Evolutionary conservation across 352 stramenopile genomes (phyloP).

Genomic region (Pythium dissimile): DNA sequence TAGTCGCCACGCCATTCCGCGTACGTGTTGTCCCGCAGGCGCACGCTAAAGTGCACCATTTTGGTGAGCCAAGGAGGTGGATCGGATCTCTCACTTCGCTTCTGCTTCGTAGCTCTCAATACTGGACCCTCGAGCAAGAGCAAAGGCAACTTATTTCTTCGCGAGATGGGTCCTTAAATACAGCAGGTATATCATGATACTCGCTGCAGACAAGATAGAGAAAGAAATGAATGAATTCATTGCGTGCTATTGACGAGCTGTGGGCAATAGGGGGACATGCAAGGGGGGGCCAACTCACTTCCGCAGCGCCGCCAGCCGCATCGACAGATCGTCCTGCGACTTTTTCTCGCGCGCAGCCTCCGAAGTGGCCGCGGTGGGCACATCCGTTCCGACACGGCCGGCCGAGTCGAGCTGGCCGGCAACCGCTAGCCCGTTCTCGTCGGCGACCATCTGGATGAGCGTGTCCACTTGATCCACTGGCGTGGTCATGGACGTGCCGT

Average conservation of each 20-base stretch:
- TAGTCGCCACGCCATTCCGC: conserved; percentile 88
- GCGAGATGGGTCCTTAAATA: too few relatives aligned
- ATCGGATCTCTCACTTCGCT: too few relatives aligned
- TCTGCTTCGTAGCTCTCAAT: too few relatives aligned
- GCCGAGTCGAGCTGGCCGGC: conserved; percentile 92
- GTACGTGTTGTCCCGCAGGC: conserved; percentile 81
- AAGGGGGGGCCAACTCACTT: conserved; percentile 31
- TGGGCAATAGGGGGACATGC: too few relatives aligned
- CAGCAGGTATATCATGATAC: too few relatives aligned
- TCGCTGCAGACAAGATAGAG: too few relatives aligned
- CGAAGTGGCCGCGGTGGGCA: conserved; percentile 44
- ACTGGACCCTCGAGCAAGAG: too few relatives aligned
- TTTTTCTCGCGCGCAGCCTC: conserved; percentile 79
- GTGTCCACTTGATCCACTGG: conserved; percentile 97
- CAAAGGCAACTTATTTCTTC: too few relatives aligned
- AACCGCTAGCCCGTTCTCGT: conserved; percentile 96
- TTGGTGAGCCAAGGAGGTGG: not conserved
- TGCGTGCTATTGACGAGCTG: too few relatives aligned
- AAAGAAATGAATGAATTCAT: too few relatives aligned
- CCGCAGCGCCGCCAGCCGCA: conserved; percentile 73
- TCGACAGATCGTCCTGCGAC: conserved; percentile 78
- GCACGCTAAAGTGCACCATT: conserved; percentile 80
- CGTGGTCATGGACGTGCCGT: conserved; percentile 92
- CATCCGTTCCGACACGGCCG: conserved; percentile 77
- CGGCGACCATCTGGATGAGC: conserved; percentile 97